Conservation (phyloP, 257 asterid genomes). For the Fraxinus americana region DNA sequence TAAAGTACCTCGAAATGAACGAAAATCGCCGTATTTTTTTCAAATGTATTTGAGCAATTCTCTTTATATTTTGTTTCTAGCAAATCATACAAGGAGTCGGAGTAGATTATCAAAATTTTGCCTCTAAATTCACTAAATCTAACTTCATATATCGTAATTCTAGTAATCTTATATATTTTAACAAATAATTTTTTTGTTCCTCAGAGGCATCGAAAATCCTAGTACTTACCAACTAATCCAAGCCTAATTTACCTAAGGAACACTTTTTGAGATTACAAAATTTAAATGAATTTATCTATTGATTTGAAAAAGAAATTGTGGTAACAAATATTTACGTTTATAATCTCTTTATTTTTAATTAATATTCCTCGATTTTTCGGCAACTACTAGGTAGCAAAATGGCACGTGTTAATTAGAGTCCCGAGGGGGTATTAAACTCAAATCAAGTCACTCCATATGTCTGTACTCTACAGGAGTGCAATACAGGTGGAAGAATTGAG, state of each 20-base stretch:
- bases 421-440: conserved; percentile 27
- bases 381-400: conserved; percentile 31
- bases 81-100: neutral
- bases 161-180: neutral
- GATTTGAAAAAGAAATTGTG: neutral
- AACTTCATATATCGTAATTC: neutral
- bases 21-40: neutral
- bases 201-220: neutral
- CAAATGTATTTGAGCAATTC: too few species aligned
- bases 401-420: conserved; percentile 11
- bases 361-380: conserved; percentile 19
- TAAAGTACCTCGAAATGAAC: neutral
- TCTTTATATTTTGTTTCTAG: too few species aligned
- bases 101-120: neutral
- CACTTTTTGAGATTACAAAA: neutral
- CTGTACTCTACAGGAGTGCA: conserved; percentile 1
- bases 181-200: neutral
- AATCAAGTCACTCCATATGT: neutral
- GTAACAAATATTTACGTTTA: neutral
- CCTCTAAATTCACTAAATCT: neutral
- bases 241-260: neutral
- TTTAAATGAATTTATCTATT: neutral
- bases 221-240: neutral
- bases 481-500: conserved; percentile 26
- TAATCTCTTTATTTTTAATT: neutral